Conservation (phyloP, 1,139 yeast species). For the Blastobotrys buckinghamii region DNA sequence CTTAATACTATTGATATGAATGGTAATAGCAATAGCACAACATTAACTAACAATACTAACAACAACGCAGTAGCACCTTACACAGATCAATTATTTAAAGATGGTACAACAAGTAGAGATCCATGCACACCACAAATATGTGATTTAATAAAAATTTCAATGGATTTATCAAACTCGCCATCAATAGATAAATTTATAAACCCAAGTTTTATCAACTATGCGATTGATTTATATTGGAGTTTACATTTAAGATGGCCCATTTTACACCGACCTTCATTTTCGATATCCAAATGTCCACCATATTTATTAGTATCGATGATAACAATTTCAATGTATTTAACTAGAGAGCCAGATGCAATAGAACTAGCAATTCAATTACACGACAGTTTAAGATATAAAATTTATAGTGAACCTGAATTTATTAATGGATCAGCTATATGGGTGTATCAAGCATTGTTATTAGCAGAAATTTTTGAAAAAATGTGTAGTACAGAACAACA, state of each 20-base stretch:
- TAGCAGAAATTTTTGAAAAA: slow-evolving; percentile 62
- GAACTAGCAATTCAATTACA: slow-evolving; percentile 44
- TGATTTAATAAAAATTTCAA: slow-evolving; percentile 13
- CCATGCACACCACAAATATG: slow-evolving; percentile 15
- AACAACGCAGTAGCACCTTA: no score
- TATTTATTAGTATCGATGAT: slow-evolving; percentile 48
- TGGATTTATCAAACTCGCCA: slow-evolving; percentile 13
- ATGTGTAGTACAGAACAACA: slow-evolving; percentile 49
- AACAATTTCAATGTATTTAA: slow-evolving; percentile 43
- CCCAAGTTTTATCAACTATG: slow-evolving; percentile 22
- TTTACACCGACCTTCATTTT: slow-evolving; percentile 54
- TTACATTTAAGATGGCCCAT: slow-evolving; percentile 54
- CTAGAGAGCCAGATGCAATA: slow-evolving; percentile 29
- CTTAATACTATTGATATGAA: no score
- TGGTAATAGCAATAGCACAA: background rate
- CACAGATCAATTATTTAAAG: background rate
- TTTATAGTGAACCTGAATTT: slow-evolving; percentile 52
- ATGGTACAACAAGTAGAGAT: background rate
- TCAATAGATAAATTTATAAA: slow-evolving; percentile 21
- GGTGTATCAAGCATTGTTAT: slow-evolving; percentile 55
- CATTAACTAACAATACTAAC: background rate
- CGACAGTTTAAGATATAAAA: slow-evolving; percentile 49
- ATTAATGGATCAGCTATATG: slow-evolving; percentile 54
- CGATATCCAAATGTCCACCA: slow-evolving; percentile 44
- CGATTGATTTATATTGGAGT: slow-evolving; percentile 25